Evolutionary conservation across 2,329 filamentous ascomycete species (phyloP).

Genomic region (Mycosphaerella arachidis): DNA sequence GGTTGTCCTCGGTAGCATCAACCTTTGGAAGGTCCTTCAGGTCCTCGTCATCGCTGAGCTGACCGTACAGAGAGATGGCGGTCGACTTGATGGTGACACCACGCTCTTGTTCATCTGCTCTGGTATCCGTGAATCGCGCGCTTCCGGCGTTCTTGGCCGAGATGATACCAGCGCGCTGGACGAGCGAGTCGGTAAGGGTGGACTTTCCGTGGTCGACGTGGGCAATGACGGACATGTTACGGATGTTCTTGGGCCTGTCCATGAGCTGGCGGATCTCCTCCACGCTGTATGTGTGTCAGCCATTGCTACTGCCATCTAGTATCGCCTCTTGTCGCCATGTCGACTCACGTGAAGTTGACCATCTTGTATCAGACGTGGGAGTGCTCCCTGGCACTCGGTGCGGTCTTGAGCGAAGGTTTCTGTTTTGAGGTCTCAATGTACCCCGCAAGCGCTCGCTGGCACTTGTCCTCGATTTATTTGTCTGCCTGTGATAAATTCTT

Average conservation of each 20-base stretch:
- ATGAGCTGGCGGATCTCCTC: constrained; percentile 1
- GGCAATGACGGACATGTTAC: constrained; percentile 99
- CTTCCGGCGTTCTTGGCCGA: constrained; percentile 96
- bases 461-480: not conserved
- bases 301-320: not conserved
- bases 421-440: not conserved
- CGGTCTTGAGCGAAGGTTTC: not conserved
- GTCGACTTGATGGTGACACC: constrained; percentile 99
- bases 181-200: constrained; percentile 97
- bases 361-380: not conserved
- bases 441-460: not conserved
- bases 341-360: not conserved
- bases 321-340: not conserved
- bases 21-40: constrained; percentile 84
- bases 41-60: constrained; percentile 75
- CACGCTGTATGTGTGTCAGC: not conserved
- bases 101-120: constrained; percentile 97
- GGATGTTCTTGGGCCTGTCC: constrained; percentile 70
- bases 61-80: constrained; percentile 95
- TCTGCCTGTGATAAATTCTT: not conserved
- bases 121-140: constrained; percentile 92
- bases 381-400: not conserved
- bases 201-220: constrained; percentile 99
- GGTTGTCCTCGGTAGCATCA: constrained; percentile 73
- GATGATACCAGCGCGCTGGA: constrained; percentile 99